Evolutionary conservation across 2,329 filamentous ascomycete genomes (phyloP).

Genomic region (Chlorencoelia australis): DNA sequence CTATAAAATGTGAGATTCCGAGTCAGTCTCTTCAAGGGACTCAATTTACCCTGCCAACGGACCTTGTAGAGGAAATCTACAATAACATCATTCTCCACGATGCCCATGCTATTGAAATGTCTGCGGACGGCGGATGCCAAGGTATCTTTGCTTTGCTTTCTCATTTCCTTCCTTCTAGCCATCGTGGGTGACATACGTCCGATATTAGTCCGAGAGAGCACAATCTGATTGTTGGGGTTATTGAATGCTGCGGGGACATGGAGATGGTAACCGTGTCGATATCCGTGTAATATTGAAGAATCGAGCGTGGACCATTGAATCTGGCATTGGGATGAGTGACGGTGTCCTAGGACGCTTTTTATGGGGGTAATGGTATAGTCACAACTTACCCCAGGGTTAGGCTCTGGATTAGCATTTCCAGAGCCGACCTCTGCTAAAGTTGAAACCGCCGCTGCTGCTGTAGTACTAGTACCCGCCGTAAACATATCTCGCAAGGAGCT

Average conservation of each 20-base stretch:
- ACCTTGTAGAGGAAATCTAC: slow-evolving; percentile 40
- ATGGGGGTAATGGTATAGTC: no score
- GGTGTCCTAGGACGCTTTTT: no score
- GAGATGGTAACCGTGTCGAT: slow-evolving; percentile 64
- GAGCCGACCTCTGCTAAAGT: slow-evolving; percentile 1
- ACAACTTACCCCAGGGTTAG: slow-evolving; percentile 22
- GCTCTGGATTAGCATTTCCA: slow-evolving; percentile 14
- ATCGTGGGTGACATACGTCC: slow-evolving; percentile 68
- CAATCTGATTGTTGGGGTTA: slow-evolving; percentile 50
- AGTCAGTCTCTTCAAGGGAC: not conserved
- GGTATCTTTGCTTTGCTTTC: slow-evolving; percentile 61
- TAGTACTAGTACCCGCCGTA: slow-evolving; percentile 12
- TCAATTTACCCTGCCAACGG: slow-evolving; percentile 25
- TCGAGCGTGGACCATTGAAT: slow-evolving; percentile 61
- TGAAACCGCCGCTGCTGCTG: slow-evolving; percentile 8
- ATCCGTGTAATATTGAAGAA: slow-evolving; percentile 58
- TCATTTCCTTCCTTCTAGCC: slow-evolving; percentile 52
- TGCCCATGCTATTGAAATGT: slow-evolving; percentile 71
- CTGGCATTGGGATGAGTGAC: no score
- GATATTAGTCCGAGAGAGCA: slow-evolving; percentile 54
- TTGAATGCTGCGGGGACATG: slow-evolving; percentile 61
- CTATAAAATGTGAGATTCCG: slow-evolving; percentile 18
- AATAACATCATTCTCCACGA: slow-evolving; percentile 75
- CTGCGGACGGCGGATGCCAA: slow-evolving; percentile 65
- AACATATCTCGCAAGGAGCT: slow-evolving; percentile 25